Conservation (phyloP, 2,329 filamentous ascomycete species). For the Arthrobotrys iridis region DNA sequence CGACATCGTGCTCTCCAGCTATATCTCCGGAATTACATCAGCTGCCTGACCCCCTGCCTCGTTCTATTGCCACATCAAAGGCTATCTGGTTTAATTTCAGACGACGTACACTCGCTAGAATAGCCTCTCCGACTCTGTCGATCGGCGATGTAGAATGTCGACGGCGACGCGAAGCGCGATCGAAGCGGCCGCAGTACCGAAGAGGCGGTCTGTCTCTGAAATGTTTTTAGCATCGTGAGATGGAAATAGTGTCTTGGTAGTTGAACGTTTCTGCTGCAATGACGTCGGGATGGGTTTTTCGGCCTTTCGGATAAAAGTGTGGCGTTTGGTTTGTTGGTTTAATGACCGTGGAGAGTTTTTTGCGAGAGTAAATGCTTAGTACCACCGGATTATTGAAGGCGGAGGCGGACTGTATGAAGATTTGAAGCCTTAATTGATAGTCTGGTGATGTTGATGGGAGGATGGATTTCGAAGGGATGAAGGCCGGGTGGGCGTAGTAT, state of each 20-base stretch:
- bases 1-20: slow-evolving; percentile 90
- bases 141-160: slow-evolving; percentile 46
- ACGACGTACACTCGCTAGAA: slow-evolving; percentile 59
- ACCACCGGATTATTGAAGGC: not conserved
- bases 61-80: too few species aligned
- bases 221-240: slow-evolving; percentile 44
- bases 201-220: slow-evolving; percentile 46
- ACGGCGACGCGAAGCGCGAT: slow-evolving; percentile 47
- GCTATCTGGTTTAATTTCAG: not conserved
- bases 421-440: slow-evolving; percentile 16
- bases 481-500: slow-evolving; percentile 1
- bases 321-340: not conserved
- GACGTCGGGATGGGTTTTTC: slow-evolving; percentile 38
- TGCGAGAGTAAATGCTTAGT: not conserved
- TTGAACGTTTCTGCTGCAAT: slow-evolving; percentile 12
- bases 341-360: slow-evolving; percentile 23
- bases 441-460: not conserved
- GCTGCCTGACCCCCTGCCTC: not conserved
- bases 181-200: slow-evolving; percentile 48
- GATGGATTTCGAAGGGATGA: slow-evolving; percentile 5
- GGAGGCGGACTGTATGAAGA: too few species aligned
- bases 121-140: slow-evolving; percentile 53
- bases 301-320: slow-evolving; percentile 14
- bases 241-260: not conserved
- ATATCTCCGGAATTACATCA: not conserved